These are phyloP conservation scores for Striga hermonthica DNA, from an alignment of 305 asterid genomes.

Conservation along the genomic window DNA sequence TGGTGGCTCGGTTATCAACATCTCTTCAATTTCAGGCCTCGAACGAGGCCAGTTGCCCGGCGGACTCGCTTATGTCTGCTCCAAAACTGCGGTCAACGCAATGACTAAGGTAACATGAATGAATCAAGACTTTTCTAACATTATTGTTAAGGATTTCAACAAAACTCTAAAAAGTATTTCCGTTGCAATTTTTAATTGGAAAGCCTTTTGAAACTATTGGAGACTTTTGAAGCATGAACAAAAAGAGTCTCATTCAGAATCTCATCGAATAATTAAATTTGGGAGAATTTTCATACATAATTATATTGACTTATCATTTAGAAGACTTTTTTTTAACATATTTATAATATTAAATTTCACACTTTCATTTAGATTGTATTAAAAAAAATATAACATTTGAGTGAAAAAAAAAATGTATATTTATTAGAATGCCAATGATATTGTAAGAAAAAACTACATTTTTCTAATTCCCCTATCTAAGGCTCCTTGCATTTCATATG, in stretches of 20 bases:
- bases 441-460: background rate
- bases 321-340: no score
- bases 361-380: no score
- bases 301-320: no score
- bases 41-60: slow-evolving; percentile 50
- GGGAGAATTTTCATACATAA: no score
- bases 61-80: slow-evolving; percentile 43
- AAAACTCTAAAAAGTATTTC: background rate
- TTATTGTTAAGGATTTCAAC: background rate
- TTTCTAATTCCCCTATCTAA: background rate
- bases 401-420: no score
- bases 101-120: slow-evolving; percentile 28
- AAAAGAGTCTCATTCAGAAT: no score
- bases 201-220: background rate
- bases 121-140: background rate
- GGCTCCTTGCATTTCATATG: background rate
- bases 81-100: slow-evolving; percentile 40
- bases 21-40: slow-evolving; percentile 58
- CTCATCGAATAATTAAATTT: no score
- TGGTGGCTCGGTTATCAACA: slow-evolving; percentile 50
- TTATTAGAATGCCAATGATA: no score
- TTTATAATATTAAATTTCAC: background rate
- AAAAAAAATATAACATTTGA: no score
- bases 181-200: background rate
- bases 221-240: background rate